phyloP scores from a whole-genome alignment of 106 monocot genomes.

The Vanilla planifolia region DNA sequence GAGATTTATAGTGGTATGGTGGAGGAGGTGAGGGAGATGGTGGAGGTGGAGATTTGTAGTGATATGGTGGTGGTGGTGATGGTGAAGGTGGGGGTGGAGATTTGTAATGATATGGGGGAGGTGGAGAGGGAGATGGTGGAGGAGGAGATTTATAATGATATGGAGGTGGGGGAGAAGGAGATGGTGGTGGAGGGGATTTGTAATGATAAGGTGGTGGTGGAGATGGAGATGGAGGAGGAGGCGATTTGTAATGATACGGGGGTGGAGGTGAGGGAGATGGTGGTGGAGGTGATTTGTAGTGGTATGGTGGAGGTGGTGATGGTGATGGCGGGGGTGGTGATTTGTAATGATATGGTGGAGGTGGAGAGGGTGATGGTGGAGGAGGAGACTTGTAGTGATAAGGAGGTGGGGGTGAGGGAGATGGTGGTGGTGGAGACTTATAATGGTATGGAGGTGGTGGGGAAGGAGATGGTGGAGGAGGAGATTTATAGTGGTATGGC shows the following conservation, averaged over 20 bases:
- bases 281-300: not conserved
- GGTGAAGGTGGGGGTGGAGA: too few relatives aligned
- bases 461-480: not conserved
- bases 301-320: not conserved
- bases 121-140: not conserved
- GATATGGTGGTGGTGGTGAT: too few relatives aligned
- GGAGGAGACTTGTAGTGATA: not conserved
- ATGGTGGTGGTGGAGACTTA: not conserved
- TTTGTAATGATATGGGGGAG: too few relatives aligned
- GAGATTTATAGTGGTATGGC: not conserved
- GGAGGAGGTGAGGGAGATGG: not conserved
- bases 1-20: too few relatives aligned
- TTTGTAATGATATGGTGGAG: constrained; percentile 1
- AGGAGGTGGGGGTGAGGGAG: not conserved
- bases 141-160: constrained; percentile 1
- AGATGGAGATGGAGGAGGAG: not conserved
- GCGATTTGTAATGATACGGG: not conserved
- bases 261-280: not conserved
- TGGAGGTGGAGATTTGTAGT: too few relatives aligned
- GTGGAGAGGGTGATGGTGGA: not conserved
- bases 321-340: not conserved
- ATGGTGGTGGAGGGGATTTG: not conserved
- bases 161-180: not conserved
- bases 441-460: not conserved
- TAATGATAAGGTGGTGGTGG: not conserved